Percentiles rank a stretch among this genome's conserved stretches.
Evolutionary conservation across 176 grass and related monocot species (phyloP).

Genomic region (Triticum urartu): DNA sequence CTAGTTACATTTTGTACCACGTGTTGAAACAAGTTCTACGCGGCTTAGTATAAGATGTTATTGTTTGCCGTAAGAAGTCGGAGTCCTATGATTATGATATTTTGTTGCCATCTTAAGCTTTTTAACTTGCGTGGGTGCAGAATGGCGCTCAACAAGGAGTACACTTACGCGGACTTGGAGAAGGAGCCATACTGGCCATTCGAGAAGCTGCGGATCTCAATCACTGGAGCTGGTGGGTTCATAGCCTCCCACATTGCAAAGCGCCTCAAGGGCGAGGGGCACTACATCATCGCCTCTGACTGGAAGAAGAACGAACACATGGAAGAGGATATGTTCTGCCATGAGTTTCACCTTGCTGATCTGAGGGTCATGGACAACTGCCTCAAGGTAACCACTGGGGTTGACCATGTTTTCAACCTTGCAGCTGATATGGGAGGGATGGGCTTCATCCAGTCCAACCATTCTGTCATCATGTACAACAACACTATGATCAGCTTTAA

Average conservation of each 20-base stretch:
- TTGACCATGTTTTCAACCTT: slow-evolving; percentile 56
- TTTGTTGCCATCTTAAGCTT: background rate
- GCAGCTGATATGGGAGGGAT: slow-evolving; percentile 65
- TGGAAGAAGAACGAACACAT: slow-evolving; percentile 91
- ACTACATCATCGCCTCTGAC: slow-evolving; percentile 78
- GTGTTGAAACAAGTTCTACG: background rate
- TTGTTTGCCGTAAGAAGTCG: background rate
- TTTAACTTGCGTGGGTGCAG: background rate
- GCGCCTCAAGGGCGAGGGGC: slow-evolving; percentile 65
- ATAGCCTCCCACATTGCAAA: slow-evolving; percentile 72
- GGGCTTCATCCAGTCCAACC: slow-evolving; percentile 59
- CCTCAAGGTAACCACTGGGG: slow-evolving; percentile 46
- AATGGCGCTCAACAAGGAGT: slow-evolving; percentile 71
- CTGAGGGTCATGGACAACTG: slow-evolving; percentile 65
- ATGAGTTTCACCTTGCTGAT: slow-evolving; percentile 75
- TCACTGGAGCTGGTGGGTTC: slow-evolving; percentile 75
- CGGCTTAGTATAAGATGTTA: background rate
- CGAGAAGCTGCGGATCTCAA: slow-evolving; percentile 74
- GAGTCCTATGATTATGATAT: background rate
- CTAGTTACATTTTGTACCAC: background rate
- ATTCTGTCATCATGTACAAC: slow-evolving; percentile 59
- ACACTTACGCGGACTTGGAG: slow-evolving; percentile 56
- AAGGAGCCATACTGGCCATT: slow-evolving; percentile 69
- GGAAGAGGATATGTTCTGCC: slow-evolving; percentile 81
- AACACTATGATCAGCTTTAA: slow-evolving; percentile 57